Evolutionary conservation across 1,284 basidiomycete species (phyloP).

Genomic region (Leccinum griseonigrum): DNA sequence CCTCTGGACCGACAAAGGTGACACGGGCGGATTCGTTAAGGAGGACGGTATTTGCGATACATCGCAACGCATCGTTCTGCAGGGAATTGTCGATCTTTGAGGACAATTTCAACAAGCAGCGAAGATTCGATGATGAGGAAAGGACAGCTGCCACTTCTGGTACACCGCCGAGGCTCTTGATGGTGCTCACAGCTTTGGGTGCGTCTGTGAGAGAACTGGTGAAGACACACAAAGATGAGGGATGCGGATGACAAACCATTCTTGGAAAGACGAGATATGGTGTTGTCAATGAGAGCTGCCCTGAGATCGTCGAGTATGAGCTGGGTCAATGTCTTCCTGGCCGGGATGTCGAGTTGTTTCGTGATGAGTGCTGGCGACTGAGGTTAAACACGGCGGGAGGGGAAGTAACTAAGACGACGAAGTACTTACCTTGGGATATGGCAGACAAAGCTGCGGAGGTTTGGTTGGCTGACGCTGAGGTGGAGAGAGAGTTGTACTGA

Average conservation of each 20-base stretch:
- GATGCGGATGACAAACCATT: conserved; percentile 43
- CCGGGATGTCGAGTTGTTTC: conserved; percentile 32
- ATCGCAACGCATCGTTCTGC: conserved; percentile 64
- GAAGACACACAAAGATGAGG: conserved; percentile 9
- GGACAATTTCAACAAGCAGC: conserved; percentile 50
- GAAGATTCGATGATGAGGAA: conserved; percentile 51
- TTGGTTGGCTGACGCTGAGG: conserved; percentile 7
- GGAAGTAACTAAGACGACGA: conserved; percentile 7
- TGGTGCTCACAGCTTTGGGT: conserved; percentile 59
- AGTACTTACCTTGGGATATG: conserved; percentile 17
- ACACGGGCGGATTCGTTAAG: conserved; percentile 61
- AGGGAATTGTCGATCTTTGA: conserved; percentile 46
- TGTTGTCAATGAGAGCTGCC: conserved; percentile 34
- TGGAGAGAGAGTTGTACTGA: conserved; percentile 21
- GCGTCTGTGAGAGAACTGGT: conserved; percentile 44
- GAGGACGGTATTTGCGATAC: conserved; percentile 73
- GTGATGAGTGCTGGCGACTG: conserved; percentile 10
- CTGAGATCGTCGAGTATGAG: conserved; percentile 61
- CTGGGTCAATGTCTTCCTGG: conserved; percentile 51
- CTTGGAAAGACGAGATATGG: conserved; percentile 44
- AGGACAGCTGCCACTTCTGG: conserved; percentile 68
- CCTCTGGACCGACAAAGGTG: conserved; percentile 54
- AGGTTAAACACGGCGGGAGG: conserved; percentile 6
- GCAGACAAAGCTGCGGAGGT: conserved; percentile 8
- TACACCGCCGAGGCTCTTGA: conserved; percentile 77